Conservation (phyloP, 164 flowering plant species). For the Sextonia rubra region DNA sequence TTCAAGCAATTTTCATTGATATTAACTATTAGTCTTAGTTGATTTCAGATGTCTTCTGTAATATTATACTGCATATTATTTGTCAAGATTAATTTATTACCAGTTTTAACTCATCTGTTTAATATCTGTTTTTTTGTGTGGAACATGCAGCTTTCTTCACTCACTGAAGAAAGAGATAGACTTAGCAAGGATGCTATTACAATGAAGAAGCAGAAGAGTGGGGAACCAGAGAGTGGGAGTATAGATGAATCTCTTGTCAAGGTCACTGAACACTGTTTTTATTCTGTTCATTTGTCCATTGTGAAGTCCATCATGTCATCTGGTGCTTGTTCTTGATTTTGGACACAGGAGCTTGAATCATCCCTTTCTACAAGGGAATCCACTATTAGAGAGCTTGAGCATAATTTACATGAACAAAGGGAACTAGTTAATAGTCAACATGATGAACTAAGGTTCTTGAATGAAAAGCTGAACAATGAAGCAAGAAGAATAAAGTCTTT, state of each 20-base stretch:
- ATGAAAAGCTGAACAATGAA: conserved; percentile 70
- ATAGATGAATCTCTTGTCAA: conserved; percentile 36
- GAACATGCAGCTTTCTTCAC: conserved; percentile 52
- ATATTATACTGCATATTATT: neutral
- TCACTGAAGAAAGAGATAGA: conserved; percentile 67
- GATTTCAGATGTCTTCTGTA: neutral
- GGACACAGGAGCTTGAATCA: conserved; percentile 61
- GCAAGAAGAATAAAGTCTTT: conserved; percentile 69
- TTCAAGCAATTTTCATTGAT: neutral
- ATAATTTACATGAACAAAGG: conserved; percentile 45
- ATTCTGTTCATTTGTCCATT: neutral
- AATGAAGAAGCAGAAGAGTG: conserved; percentile 42
- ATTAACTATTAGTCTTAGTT: neutral
- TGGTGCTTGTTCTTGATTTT: conserved; percentile 7
- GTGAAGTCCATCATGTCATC: neutral
- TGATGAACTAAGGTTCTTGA: conserved; percentile 62
- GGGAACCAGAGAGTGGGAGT: conserved; percentile 33
- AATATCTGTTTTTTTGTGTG: conserved; percentile 6
- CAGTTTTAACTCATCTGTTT: neutral
- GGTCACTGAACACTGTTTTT: conserved; percentile 29
- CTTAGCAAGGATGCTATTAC: conserved; percentile 40
- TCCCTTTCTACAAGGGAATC: conserved; percentile 58
- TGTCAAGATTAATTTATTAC: neutral
- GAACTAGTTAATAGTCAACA: conserved; percentile 47
- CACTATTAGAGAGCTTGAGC: conserved; percentile 58